These are phyloP conservation scores for Trichosporon asahii DNA, from an alignment of 1,284 basidiomycete species.

Conservation along the genomic window DNA sequence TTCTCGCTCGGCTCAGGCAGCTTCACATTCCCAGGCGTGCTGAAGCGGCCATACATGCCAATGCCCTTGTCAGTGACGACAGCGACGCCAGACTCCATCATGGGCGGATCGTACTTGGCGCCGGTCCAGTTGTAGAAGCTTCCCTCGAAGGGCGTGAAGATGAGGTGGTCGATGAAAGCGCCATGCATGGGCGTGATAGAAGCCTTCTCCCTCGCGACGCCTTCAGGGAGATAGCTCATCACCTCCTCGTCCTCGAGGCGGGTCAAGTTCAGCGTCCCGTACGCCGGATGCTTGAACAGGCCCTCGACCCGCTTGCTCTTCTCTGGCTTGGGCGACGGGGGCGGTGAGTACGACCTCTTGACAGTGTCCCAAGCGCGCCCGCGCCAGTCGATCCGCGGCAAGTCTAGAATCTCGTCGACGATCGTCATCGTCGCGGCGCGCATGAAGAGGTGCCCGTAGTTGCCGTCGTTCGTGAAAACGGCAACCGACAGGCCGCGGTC, in stretches of 20 bases:
- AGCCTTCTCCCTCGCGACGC: background rate
- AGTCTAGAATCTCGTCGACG: constrained; percentile 28
- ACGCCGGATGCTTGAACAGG: constrained; percentile 15
- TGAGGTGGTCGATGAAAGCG: constrained; percentile 25
- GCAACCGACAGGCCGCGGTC: constrained; percentile 18
- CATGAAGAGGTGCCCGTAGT: background rate
- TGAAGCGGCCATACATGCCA: constrained; percentile 15
- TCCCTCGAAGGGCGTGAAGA: constrained; percentile 23
- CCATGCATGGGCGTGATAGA: constrained; percentile 19
- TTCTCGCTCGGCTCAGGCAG: background rate
- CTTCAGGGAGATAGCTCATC: background rate
- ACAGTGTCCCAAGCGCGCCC: background rate
- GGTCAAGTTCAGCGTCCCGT: constrained; percentile 19
- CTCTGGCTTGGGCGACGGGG: background rate
- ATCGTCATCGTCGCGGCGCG: constrained; percentile 17
- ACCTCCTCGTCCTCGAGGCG: background rate
- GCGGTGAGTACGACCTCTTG: background rate
- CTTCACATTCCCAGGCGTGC: background rate
- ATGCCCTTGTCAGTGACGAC: constrained; percentile 12
- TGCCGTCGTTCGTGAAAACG: constrained; percentile 28
- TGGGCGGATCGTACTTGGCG: background rate
- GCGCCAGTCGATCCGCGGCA: constrained; percentile 18
- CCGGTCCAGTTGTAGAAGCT: constrained; percentile 21
- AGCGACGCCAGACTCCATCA: background rate
- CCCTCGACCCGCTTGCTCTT: background rate